Base-by-base conservation (phyloP, 192 early-diverging fungal genomes). In the Mortierella antarctica region DNA sequence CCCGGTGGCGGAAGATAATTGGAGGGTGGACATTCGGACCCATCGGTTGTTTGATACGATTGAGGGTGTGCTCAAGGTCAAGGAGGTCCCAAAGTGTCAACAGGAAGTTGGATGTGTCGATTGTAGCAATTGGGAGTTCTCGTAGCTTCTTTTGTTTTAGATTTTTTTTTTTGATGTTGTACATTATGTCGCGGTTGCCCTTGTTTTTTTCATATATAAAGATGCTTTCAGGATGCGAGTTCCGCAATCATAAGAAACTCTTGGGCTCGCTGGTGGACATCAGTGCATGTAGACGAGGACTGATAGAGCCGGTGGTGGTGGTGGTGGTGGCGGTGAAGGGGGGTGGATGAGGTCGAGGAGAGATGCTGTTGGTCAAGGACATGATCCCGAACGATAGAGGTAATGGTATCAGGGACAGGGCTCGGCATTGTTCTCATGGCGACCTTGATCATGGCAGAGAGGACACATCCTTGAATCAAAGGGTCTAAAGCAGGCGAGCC, bases 41-140 rank as follows among this genome's bases (percentile, higher is more conserved):
- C 97, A 98, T 83, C 88, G 91, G 3, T 90, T 98, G n/a, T 81
- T 84, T 40, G 89, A 90, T 57, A 91, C 96, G 18, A 93, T 98
- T 56, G 89, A 94, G 7, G 86, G 83, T 41, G 87, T 91, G 7
- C 57, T 84, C 5, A 72, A 82, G 44, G 74, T 83, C 20, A 74
- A 83, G 57, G 52, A 73, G 40, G 74, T 83, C 15, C 70, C 84
- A 23, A 64, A 51, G 12, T 73, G 83, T 45, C 58, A 70, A 59
- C 45, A 49, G 31, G 83, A 89, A 41, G 57, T 41, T 41, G 84
- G 89, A 47, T 97, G 96, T 76, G 74, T 80, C 7, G 95, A 96
- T 76, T 96, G 95, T 70, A 86, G 73, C 7, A 67, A 86, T 77
- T 96, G 95, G 95, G 86, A 91, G 51, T 96, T 89, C 74, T 56